Conservation (phyloP, 345 rosid species). For the Salix caprea region DNA sequence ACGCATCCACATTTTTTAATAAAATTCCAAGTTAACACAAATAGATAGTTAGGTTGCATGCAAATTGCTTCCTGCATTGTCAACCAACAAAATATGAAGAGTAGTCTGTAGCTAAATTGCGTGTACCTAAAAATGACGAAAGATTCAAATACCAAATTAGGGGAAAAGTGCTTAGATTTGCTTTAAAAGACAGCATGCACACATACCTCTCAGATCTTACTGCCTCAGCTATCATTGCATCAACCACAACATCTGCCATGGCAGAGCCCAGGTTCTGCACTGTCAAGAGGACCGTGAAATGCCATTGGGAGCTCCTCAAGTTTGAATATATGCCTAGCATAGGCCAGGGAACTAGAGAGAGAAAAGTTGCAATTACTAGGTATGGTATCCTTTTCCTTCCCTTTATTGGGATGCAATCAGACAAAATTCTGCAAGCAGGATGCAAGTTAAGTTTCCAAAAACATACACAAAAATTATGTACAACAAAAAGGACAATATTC, state of each 20-base stretch:
- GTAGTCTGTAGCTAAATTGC: not conserved
- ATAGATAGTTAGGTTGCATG: not conserved
- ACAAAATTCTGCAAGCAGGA: constrained; percentile 57
- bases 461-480: not conserved
- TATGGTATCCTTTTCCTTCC: constrained; percentile 90
- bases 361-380: constrained; percentile 63
- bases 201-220: constrained; percentile 67
- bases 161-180: not conserved
- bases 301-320: constrained; percentile 55
- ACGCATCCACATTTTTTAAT: not conserved
- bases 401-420: constrained; percentile 83
- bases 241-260: constrained; percentile 94
- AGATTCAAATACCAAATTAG: not conserved
- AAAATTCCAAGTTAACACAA: not conserved
- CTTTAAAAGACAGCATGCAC: not conserved
- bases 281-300: constrained; percentile 64
- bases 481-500: not conserved
- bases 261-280: constrained; percentile 90
- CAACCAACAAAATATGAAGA: not conserved
- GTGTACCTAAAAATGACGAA: not conserved
- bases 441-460: constrained; percentile 1
- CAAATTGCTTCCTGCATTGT: not conserved
- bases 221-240: constrained; percentile 98
- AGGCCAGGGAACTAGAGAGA: constrained; percentile 87
- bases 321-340: constrained; percentile 56